A percentile compares a stretch with the other conserved stretches of the same genome.
Conservation (phyloP, 345 rosid genomes). For the Hibiscus syriacus region DNA sequence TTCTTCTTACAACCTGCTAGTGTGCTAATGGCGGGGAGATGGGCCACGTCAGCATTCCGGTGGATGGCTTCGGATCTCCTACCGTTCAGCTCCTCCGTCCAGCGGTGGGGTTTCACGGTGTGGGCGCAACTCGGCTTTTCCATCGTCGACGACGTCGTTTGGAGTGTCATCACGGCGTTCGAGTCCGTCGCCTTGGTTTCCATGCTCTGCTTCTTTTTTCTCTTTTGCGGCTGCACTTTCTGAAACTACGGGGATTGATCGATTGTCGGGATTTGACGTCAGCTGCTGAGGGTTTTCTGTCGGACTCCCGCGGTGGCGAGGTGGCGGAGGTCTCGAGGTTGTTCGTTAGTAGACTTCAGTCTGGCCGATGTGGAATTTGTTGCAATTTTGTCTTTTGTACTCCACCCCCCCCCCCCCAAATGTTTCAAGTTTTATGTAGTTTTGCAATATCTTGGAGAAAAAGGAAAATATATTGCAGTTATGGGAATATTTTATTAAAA, state of each 20-base stretch:
- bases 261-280: slow-evolving; percentile 2
- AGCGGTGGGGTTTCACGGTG: slow-evolving; percentile 3
- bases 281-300: background rate
- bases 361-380: background rate
- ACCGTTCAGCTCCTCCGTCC: background rate
- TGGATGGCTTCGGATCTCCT: slow-evolving; percentile 15
- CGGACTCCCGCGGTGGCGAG: background rate
- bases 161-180: slow-evolving; percentile 65
- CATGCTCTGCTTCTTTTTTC: slow-evolving; percentile 80
- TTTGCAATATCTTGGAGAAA: too few relatives aligned
- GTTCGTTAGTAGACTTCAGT: background rate
- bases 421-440: too few relatives aligned
- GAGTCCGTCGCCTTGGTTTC: slow-evolving; percentile 89
- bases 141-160: slow-evolving; percentile 53
- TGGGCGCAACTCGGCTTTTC: slow-evolving; percentile 39
- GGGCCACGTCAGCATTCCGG: slow-evolving; percentile 23
- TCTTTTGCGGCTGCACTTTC: slow-evolving; percentile 80
- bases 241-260: slow-evolving; percentile 9
- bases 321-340: background rate
- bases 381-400: background rate
- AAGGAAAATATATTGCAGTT: too few relatives aligned
- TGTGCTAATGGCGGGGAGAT: slow-evolving; percentile 28
- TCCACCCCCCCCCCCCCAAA: too few relatives aligned
- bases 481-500: too few relatives aligned
- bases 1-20: background rate